phyloP scores from a whole-genome alignment of 257 asterid genomes.

The Solanum piurae region DNA sequence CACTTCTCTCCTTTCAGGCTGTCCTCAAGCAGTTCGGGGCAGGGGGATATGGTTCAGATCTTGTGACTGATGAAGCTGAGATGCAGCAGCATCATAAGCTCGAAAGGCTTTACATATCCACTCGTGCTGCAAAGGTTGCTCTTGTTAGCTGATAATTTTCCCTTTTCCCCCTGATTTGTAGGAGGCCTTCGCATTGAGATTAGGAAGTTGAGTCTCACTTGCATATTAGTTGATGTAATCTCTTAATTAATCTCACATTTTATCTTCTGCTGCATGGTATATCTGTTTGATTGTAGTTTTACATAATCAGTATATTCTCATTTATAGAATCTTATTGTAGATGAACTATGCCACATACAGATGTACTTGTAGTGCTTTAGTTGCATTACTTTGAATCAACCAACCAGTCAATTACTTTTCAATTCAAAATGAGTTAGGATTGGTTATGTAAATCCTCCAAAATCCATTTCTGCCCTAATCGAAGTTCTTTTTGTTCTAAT shows the following conservation, averaged over 20 bases:
- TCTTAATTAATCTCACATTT: background rate
- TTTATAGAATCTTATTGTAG: background rate
- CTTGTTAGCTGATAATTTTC: background rate
- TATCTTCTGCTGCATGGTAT: background rate
- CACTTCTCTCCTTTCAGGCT: conserved; percentile 42
- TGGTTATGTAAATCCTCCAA: background rate
- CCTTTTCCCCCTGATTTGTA: background rate
- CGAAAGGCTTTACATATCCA: conserved; percentile 88
- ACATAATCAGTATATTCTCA: background rate
- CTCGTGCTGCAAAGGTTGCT: conserved; percentile 94
- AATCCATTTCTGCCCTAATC: background rate
- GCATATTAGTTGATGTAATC: background rate
- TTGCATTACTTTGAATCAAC: background rate
- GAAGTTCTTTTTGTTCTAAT: background rate
- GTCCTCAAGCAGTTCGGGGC: conserved; percentile 94
- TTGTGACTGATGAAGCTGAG: conserved; percentile 67
- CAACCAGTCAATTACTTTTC: background rate
- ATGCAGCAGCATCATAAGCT: conserved; percentile 93
- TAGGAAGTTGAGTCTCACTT: background rate
- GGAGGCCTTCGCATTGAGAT: background rate
- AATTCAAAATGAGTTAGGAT: background rate
- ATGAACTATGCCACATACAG: background rate
- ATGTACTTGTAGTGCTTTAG: background rate
- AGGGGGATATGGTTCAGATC: conserved; percentile 70
- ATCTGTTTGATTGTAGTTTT: background rate